These are phyloP conservation scores for Mortierella alpina DNA, from an alignment of 192 early-diverging fungal species.

Conservation along the genomic window DNA sequence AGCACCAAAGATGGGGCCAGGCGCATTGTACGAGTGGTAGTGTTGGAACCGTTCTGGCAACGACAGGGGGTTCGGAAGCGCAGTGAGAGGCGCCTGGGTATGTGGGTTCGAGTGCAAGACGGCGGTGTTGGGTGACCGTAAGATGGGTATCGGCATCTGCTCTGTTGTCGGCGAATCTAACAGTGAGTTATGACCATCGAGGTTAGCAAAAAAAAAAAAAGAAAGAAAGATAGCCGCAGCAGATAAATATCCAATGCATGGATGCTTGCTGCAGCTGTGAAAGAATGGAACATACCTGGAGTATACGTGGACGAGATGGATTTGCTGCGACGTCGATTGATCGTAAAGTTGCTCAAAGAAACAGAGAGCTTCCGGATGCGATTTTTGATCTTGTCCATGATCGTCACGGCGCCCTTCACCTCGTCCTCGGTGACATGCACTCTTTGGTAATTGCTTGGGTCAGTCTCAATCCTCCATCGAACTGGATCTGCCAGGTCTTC, in stretches of 20 bases:
- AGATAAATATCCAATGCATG: too few species aligned
- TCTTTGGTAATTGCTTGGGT: slow-evolving; percentile 74
- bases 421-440: slow-evolving; percentile 87
- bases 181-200: not conserved
- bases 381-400: slow-evolving; percentile 67
- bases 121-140: slow-evolving; percentile 17
- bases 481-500: slow-evolving; percentile 71
- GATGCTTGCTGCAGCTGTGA: not conserved
- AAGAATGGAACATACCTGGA: slow-evolving; percentile 19
- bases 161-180: slow-evolving; percentile 39
- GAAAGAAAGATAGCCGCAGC: too few species aligned
- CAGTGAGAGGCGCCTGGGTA: slow-evolving; percentile 3
- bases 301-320: slow-evolving; percentile 43
- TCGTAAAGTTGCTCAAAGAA: slow-evolving; percentile 52
- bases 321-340: slow-evolving; percentile 45
- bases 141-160: slow-evolving; percentile 31
- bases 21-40: slow-evolving; percentile 18
- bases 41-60: slow-evolving; percentile 42
- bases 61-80: slow-evolving; percentile 10
- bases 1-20: slow-evolving; percentile 14
- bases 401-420: slow-evolving; percentile 73
- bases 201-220: not conserved
- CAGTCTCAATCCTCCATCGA: slow-evolving; percentile 83
- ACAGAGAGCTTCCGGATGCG: slow-evolving; percentile 59
- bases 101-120: slow-evolving; percentile 5